Evolutionary conservation across 139 green algal species (phyloP), one percentile per base, ranked within the genome.

Genomic region (Yamagishiella unicocca): DNA sequence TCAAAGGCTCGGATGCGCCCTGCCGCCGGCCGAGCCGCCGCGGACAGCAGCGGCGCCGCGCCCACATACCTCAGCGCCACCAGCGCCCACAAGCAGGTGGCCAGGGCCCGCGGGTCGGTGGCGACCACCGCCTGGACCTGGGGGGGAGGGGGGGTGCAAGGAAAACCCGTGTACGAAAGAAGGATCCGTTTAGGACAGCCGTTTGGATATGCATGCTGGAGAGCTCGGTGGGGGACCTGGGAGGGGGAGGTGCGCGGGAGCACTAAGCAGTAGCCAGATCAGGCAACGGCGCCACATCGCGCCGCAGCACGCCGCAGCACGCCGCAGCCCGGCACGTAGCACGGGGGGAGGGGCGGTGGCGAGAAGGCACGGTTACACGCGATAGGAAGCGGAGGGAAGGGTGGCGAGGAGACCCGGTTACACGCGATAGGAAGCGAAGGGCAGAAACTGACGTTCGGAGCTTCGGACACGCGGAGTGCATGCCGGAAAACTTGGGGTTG

Each of bases 1-100:
- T 85, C 79, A 4, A 85, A 76, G n/a, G 22, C 6, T 4, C 33
- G 29, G 1, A 85, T 8, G 29, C 43, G 29, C 1, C 42, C 14
- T 4, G 62, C 61, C 1, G 66, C 37, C 9, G 42, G n/a, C 10
- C 38, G n/a, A 17, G 61, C 46, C 61, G 79, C 79, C 1, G 79
- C 61, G 35, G 61, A 33, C 29, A 76, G n/a, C 42, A 85, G 43
- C 62, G 6, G 27, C 25, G 24, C 45, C 29, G 29, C 25, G 76
- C 2, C 24, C 2, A 1, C 0, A 19, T 54, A 42, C 6, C 9
- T 22, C 4, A 85, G 62, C n/a, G 61, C 25, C 14, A 62, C 61
- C 5, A 85, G 40, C 2, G 79, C 79, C 79, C 79, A 85, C 17
- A 85, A 19, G 79, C 38, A 75, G n/a, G 79, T 76, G 61, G 79